Percentiles rank a stretch among this genome's conserved stretches.
Evolutionary conservation across 768 basidiomycete genomes (phyloP).

Genomic region (Imleria badia): DNA sequence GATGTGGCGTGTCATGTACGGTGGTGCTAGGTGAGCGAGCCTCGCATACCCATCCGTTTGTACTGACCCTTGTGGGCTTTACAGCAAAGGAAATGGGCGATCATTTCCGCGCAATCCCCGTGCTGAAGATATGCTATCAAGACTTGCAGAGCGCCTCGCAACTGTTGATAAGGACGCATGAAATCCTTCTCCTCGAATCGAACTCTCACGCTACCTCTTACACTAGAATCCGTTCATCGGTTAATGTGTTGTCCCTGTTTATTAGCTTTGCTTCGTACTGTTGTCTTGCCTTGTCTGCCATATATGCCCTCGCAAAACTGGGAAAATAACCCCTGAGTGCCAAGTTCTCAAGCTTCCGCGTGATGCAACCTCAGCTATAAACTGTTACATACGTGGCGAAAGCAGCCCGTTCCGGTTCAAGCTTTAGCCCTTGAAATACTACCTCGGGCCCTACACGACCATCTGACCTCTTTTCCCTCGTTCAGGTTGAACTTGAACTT

Average conservation of each 20-base stretch:
- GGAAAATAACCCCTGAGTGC: not conserved
- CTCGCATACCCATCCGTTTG: not conserved
- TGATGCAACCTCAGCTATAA: not conserved
- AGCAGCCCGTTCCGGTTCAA: not conserved
- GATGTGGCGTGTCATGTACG: slow-evolving; percentile 53
- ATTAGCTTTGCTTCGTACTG: slow-evolving; percentile 5
- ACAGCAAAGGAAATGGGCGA: slow-evolving; percentile 64
- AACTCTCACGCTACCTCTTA: not conserved
- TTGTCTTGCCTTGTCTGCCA: slow-evolving; percentile 4
- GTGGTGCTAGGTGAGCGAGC: slow-evolving; percentile 60
- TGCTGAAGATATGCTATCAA: slow-evolving; percentile 64
- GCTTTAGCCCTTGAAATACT: not conserved
- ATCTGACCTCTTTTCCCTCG: not conserved
- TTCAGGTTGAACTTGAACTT: too few relatives aligned
- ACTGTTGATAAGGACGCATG: slow-evolving; percentile 52
- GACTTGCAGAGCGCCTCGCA: slow-evolving; percentile 61
- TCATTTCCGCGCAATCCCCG: slow-evolving; percentile 67
- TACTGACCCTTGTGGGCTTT: slow-evolving; percentile 3
- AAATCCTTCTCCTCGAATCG: not conserved
- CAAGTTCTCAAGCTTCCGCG: too few relatives aligned
- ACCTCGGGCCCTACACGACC: not conserved
- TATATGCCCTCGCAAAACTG: not conserved
- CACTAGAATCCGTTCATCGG: not conserved
- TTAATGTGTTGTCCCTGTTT: slow-evolving; percentile 11
- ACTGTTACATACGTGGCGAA: not conserved